These are phyloP conservation scores for Pythium aristosporum DNA, from an alignment of 352 stramenopile genomes.

Conservation along the genomic window DNA sequence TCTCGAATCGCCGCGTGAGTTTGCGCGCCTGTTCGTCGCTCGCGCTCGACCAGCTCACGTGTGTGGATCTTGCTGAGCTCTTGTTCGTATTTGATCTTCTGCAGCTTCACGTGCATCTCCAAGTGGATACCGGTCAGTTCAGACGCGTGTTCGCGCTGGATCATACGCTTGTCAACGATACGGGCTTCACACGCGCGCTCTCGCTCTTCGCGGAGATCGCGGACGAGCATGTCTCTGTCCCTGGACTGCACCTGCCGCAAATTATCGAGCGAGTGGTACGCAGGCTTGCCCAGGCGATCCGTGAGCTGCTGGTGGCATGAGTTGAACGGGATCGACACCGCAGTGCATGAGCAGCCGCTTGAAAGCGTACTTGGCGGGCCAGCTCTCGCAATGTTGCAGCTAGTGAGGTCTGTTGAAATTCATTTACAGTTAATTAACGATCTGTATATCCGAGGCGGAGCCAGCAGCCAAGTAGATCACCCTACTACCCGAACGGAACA, in stretches of 20 bases:
- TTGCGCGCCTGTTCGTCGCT: constrained; percentile 40
- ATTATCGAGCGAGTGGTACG: constrained; percentile 36
- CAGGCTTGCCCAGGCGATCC: constrained; percentile 42
- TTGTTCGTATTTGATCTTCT: constrained; percentile 58
- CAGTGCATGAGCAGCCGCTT: constrained; percentile 5
- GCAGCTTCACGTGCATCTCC: constrained; percentile 68
- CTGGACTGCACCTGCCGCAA: constrained; percentile 27
- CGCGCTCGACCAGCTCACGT: constrained; percentile 43
- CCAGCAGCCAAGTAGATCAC: too few species aligned
- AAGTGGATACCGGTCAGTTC: constrained; percentile 58
- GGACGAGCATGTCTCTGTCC: constrained; percentile 46
- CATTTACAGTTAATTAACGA: too few species aligned
- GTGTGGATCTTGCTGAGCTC: constrained; percentile 46
- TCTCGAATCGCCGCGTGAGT: constrained; percentile 54
- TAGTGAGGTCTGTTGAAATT: too few species aligned
- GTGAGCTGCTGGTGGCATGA: constrained; percentile 48
- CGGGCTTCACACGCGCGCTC: constrained; percentile 61
- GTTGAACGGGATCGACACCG: not conserved
- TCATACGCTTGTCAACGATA: constrained; percentile 67
- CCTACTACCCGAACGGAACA: too few species aligned
- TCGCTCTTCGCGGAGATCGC: constrained; percentile 58
- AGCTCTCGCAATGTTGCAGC: too few species aligned
- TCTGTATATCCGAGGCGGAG: too few species aligned
- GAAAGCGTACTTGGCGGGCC: constrained; percentile 8
- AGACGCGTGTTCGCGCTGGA: constrained; percentile 57